Conservation (phyloP, 2,329 filamentous ascomycete species). For the Aspergillus tubingensis region DNA sequence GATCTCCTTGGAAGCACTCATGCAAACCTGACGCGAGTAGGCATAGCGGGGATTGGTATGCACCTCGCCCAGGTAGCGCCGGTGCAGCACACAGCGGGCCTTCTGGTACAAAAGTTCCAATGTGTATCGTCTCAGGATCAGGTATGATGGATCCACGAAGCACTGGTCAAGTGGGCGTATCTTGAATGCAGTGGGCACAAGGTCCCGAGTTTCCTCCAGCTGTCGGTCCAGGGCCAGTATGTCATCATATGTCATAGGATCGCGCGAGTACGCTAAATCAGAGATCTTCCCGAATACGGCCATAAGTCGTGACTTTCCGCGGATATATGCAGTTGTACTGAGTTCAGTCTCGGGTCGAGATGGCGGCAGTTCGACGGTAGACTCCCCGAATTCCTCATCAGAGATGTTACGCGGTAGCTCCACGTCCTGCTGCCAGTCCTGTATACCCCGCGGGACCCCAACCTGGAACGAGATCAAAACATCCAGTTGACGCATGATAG, state of each 20-base stretch:
- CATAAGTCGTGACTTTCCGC: constrained; percentile 40
- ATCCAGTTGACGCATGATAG: constrained; percentile 56
- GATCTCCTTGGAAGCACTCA: constrained; percentile 52
- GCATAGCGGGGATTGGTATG: constrained; percentile 39
- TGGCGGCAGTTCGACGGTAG: constrained; percentile 54
- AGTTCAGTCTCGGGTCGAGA: constrained; percentile 56
- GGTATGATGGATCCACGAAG: constrained; percentile 51
- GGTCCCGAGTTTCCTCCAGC: constrained; percentile 34
- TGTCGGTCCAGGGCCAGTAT: constrained; percentile 38
- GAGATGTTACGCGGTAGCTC: constrained; percentile 59
- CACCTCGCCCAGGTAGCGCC: constrained; percentile 50
- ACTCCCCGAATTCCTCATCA: constrained; percentile 62
- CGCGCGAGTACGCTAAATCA: constrained; percentile 39
- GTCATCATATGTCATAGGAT: constrained; percentile 38
- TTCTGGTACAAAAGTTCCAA: constrained; percentile 56
- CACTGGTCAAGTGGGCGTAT: constrained; percentile 36
- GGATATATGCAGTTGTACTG: constrained; percentile 47
- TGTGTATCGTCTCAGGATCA: constrained; percentile 56
- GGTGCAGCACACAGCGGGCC: constrained; percentile 55
- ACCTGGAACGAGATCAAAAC: constrained; percentile 64
- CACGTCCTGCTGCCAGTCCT: constrained; percentile 62
- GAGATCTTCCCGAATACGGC: constrained; percentile 39
- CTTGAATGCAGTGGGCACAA: constrained; percentile 25
- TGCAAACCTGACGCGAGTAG: constrained; percentile 49
- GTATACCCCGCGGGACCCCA: constrained; percentile 63